phyloP scores from a whole-genome alignment of 2,329 filamentous ascomycete genomes.

The Pseudogymnoascus sp. region DNA sequence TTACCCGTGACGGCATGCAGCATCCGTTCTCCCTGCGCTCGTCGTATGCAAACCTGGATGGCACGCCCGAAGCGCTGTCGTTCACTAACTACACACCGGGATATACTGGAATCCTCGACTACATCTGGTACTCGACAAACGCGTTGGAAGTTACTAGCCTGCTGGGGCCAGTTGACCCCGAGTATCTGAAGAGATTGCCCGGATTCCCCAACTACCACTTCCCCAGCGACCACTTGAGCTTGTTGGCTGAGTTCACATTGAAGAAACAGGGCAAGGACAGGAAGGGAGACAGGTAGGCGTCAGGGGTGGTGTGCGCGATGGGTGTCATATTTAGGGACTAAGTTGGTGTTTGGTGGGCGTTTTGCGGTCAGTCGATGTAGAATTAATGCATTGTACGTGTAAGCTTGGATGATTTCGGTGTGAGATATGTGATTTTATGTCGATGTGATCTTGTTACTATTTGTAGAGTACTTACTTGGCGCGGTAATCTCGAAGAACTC shows the following conservation, averaged over 20 bases:
- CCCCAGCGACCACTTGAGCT: constrained; percentile 64
- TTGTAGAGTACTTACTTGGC: not conserved
- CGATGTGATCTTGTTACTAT: not conserved
- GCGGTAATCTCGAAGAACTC: not conserved
- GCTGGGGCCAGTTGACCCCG: constrained; percentile 62
- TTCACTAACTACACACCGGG: constrained; percentile 96
- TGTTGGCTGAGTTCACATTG: constrained; percentile 62
- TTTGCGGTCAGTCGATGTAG: constrained; percentile 9
- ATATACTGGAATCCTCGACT: constrained; percentile 90
- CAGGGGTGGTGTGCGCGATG: not conserved
- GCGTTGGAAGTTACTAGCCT: constrained; percentile 58
- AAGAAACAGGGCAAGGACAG: constrained; percentile 34
- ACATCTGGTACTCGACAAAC: constrained; percentile 93
- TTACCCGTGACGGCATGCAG: constrained; percentile 84
- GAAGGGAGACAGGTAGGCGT: constrained; percentile 4
- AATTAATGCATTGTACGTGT: constrained; percentile 9
- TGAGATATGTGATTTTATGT: not conserved
- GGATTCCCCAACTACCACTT: constrained; percentile 71
- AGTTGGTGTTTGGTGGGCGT: constrained; percentile 9
- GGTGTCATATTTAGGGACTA: constrained; percentile 8
- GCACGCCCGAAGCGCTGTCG: constrained; percentile 73
- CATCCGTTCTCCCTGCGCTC: constrained; percentile 94
- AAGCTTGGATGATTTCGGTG: not conserved
- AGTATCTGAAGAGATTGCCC: constrained; percentile 62
- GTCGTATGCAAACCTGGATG: constrained; percentile 73